Conservation (phyloP, 306 rosid genomes). For the cucumber (Cucumis sativus) region Cucumber_9930_V3 NC_026659.2:18845501-18846000, state of each 20-base stretch:
- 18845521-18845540: neutral
- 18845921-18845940: slow-evolving; percentile 61
- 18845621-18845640: neutral
- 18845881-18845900: slow-evolving; percentile 76
- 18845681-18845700: neutral
- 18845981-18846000: slow-evolving; percentile 63
- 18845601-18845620: neutral
- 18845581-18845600: neutral
- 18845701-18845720: neutral
- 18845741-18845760: neutral
- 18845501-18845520: neutral
- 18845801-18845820: neutral
- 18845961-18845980: slow-evolving; percentile 73
- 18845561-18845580: neutral
- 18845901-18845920: slow-evolving; percentile 73
- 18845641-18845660: neutral
- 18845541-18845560: neutral
- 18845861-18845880: slow-evolving; percentile 68
- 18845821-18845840: slow-evolving; percentile 19
- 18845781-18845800: neutral
- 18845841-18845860: slow-evolving; percentile 77
- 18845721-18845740: neutral
- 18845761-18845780: neutral
- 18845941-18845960: slow-evolving; percentile 65
- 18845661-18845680: neutral